phyloP scores from a whole-genome alignment of 2,329 filamentous ascomycete species.

The Aspergillus unguis region DNA sequence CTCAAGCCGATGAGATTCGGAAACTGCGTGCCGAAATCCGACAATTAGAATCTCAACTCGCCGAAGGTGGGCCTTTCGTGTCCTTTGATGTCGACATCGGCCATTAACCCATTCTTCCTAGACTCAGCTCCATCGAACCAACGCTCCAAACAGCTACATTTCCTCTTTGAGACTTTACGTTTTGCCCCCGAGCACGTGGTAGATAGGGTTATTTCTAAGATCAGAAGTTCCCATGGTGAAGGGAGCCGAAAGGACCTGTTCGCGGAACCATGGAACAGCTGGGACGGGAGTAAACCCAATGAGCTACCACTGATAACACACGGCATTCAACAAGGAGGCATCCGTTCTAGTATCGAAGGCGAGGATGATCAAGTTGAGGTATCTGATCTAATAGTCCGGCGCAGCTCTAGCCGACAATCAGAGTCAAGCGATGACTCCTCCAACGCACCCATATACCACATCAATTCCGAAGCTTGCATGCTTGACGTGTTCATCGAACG shows the following conservation, averaged over 20 bases:
- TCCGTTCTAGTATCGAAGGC: slow-evolving; percentile 2
- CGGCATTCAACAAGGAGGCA: slow-evolving; percentile 6
- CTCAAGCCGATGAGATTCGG: slow-evolving; percentile 36
- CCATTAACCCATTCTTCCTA: not conserved
- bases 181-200: slow-evolving; percentile 31
- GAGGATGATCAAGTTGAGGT: slow-evolving; percentile 1
- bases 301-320: too few species aligned
- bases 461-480: slow-evolving; percentile 23
- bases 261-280: slow-evolving; percentile 19
- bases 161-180: slow-evolving; percentile 34
- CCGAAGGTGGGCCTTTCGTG: slow-evolving; percentile 19
- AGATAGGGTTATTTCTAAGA: slow-evolving; percentile 29
- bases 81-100: not conserved
- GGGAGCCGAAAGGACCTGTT: slow-evolving; percentile 17
- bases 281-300: too few species aligned
- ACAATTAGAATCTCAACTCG: slow-evolving; percentile 27
- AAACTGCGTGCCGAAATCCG: slow-evolving; percentile 35
- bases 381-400: not conserved
- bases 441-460: slow-evolving; percentile 20
- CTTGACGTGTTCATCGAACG: slow-evolving; percentile 38
- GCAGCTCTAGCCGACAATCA: slow-evolving; percentile 11
- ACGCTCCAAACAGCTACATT: slow-evolving; percentile 31
- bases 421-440: slow-evolving; percentile 24
- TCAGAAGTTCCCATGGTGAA: slow-evolving; percentile 24
- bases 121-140: slow-evolving; percentile 19